Evolutionary conservation across 768 basidiomycete species (phyloP), one percentile per base, ranked within the genome.

Genomic region (Boletus bicolor): DNA sequence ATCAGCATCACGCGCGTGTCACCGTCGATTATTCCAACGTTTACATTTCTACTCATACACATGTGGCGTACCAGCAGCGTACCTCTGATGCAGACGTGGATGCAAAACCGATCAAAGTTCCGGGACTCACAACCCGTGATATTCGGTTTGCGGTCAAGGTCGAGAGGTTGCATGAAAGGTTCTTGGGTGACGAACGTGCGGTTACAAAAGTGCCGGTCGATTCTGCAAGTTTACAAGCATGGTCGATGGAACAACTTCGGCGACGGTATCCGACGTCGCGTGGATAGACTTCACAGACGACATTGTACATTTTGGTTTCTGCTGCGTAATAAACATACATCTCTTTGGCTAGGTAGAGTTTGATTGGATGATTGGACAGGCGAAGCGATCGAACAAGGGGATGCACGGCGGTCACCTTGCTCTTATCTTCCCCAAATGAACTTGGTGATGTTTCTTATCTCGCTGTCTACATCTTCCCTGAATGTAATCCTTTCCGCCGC

Each of bases 71-170:
- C 37, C 53, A 61, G 39, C 53, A 61, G 39, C 57, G 11, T 11
- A 9, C 44, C 19, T 37, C 53, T 36, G 50, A 21, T 17, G 19
- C 60, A 10, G 59, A 54, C 24, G 30, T 44, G n/a, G 64, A 58
- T 12, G 44, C 45, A 5, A 54, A 56, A 17, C 42, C 62, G 32
- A 44, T 51, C 54, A 56, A 57, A 49, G 38, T 70, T 32, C 72
- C 80, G 0, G 78, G 81, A 12, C 74, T 83, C 43, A 83, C 83
- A 0, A 62, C 69, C 6, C 79, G 79, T 32, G 83, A 85, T 57
- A 53, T 82, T 34, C 79, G 82, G 44, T 66, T 82, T 35, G 82
- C 81, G 8, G 65, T 68, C 8, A 67, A 69, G 12, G 59, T 78
- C n/a, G 80, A 84, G 58, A 54, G 56, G 49, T 44, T 72, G 38